Conservation (phyloP, 495 filamentous ascomycete genomes). For the Aspergillus conjunctus region DNA sequence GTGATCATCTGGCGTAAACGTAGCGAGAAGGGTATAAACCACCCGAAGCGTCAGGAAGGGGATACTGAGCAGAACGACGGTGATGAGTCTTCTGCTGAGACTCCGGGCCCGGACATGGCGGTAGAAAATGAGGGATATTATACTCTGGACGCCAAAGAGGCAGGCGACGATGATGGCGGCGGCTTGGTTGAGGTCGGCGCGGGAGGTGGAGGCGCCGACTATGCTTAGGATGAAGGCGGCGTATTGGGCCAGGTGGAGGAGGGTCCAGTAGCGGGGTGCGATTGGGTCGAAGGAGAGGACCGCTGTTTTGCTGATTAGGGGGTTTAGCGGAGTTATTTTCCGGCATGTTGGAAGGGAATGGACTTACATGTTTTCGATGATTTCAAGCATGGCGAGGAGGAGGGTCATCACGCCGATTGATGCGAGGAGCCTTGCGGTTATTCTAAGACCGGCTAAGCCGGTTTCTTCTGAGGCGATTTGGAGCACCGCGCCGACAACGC, state of each 20-base stretch:
- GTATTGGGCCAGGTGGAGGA: slow-evolving; percentile 8
- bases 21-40: background rate
- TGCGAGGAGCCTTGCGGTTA: background rate
- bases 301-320: background rate
- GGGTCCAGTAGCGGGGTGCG: background rate
- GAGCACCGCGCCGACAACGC: slow-evolving; percentile 2
- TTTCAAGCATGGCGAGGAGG: slow-evolving; percentile 9
- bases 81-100: background rate
- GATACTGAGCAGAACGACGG: background rate
- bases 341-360: background rate
- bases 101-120: background rate
- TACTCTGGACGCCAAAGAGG: background rate
- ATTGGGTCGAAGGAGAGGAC: slow-evolving; percentile 1
- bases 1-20: background rate
- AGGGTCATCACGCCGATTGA: slow-evolving; percentile 4
- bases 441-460: background rate
- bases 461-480: slow-evolving; percentile 6
- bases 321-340: background rate
- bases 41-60: background rate
- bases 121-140: background rate
- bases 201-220: background rate
- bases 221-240: slow-evolving; percentile 6
- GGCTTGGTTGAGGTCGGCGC: background rate
- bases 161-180: background rate
- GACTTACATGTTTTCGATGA: slow-evolving; percentile 7